Base-by-base conservation (phyloP, 371 early-diverging fungal genomes). In the Mucor racemosus region DNA sequence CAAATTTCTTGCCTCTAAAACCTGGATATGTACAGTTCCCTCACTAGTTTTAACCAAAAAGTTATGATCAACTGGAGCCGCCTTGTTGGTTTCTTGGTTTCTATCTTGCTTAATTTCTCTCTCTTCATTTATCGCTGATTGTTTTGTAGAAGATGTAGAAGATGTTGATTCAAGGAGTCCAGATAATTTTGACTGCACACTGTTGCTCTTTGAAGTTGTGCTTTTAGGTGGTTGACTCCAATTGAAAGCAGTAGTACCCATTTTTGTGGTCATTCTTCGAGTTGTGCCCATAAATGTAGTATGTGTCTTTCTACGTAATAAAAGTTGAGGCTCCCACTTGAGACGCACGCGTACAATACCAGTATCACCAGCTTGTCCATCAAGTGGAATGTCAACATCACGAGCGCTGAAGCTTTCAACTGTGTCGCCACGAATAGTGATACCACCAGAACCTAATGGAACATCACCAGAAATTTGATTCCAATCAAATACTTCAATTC, bases 401-500 rank as follows among this genome's bases (percentile, higher is more conserved):
- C 65, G 77, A 7, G 78, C 66, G 10, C 48, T 54, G 54, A 83
- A 83, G 39, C 80, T 77, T 57, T 79, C 77, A 3, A 83, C 76
- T 64, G 70, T 73, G 53, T 82, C 82, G 14, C 76, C 77, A 40
- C 75, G 65, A 44, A 83, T 48, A 2, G 84, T 66, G 19, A 83
- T 75, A 31, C 79, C 81, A 39, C 79, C 78, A 19, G 79, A 79
- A 5, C 82, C 82, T 14, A 94, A 76, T 21, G 88, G 86, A 50
- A 81, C 84, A 68, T 86, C 84, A 10, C 83, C 76, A 41, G 79
- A 71, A 26, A 94, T 61, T 74, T 91, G 90, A 70, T 94, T 93
- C 93, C 93, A 93, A 74, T 93, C 94, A 79, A 87, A 92, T 14
- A 92, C 86, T 68, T 94, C 94, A 11, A 91, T 77, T 31, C 84